A percentile compares a stretch with the other conserved stretches of the same genome.
These are phyloP conservation scores for Fimicolochytrium jonesii DNA, from an alignment of 192 early-diverging fungal genomes.

Conservation along the genomic window DNA sequence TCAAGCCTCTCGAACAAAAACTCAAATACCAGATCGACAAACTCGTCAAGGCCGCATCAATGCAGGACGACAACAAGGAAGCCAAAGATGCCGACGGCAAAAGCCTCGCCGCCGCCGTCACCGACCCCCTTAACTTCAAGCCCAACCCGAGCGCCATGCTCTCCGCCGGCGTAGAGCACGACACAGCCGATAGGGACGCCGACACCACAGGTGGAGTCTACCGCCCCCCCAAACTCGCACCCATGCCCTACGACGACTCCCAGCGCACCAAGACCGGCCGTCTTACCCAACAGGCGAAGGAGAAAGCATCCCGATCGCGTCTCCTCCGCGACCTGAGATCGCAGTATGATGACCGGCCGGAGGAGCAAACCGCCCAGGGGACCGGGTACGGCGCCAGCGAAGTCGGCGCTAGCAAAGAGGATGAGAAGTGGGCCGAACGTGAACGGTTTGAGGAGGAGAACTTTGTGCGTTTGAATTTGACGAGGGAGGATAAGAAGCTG, in stretches of 20 bases:
- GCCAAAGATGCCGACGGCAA: constrained; percentile 10
- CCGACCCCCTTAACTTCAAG: constrained; percentile 82
- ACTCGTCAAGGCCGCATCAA: constrained; percentile 60
- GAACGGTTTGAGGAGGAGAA: constrained; percentile 84
- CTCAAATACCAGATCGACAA: constrained; percentile 98
- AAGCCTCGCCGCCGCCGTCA: constrained; percentile 5
- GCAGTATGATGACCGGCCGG: constrained; percentile 84
- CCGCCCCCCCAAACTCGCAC: constrained; percentile 76
- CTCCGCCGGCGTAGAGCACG: not conserved
- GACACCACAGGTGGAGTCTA: constrained; percentile 66
- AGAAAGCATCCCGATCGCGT: constrained; percentile 72
- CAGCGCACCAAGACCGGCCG: constrained; percentile 53
- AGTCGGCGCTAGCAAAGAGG: constrained; percentile 49
- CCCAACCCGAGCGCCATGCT: constrained; percentile 65
- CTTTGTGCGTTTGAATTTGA: constrained; percentile 70
- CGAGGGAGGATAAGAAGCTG: constrained; percentile 71
- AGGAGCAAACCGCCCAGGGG: constrained; percentile 68
- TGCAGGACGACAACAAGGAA: constrained; percentile 11
- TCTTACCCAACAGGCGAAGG: constrained; percentile 57
- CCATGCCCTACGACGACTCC: constrained; percentile 78
- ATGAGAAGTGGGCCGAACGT: constrained; percentile 62
- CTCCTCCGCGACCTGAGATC: constrained; percentile 77
- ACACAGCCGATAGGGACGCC: constrained; percentile 23
- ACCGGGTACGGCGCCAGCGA: constrained; percentile 60
- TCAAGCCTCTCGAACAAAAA: constrained; percentile 88